phyloP scores from a whole-genome alignment of 163 green algal species.

The Chloromonas sp. region DNA sequence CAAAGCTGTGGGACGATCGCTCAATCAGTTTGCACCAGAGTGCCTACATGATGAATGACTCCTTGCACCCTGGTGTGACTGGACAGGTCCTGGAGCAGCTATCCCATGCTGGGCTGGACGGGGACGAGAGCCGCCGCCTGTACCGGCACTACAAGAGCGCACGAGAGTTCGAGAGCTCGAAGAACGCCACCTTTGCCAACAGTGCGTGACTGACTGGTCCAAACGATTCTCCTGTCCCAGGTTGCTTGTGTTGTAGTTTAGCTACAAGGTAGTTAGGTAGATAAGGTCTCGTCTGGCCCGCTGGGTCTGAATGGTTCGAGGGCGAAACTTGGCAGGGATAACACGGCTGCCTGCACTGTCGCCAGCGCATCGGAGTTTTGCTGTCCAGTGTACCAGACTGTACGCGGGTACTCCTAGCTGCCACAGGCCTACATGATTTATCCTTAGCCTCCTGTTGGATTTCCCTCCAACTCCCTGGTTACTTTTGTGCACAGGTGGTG shows the following conservation, averaged over 20 bases:
- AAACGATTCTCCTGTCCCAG: not conserved
- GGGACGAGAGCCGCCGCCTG: slow-evolving; percentile 33
- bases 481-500: slow-evolving; percentile 32
- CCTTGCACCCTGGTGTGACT: not conserved
- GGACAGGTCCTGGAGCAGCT: slow-evolving; percentile 39
- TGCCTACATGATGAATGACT: not conserved
- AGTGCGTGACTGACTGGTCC: not conserved
- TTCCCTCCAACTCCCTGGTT: not conserved
- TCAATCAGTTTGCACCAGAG: not conserved
- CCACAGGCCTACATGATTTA: not conserved
- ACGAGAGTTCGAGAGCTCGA: slow-evolving; percentile 39
- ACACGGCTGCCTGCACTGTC: too few relatives aligned
- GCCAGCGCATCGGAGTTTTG: too few relatives aligned
- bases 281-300: slow-evolving; percentile 7
- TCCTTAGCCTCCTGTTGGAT: not conserved
- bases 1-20: too few relatives aligned
- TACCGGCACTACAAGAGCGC: slow-evolving; percentile 38
- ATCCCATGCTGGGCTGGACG: slow-evolving; percentile 30
- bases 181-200: not conserved
- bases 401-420: not conserved
- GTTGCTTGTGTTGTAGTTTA: not conserved
- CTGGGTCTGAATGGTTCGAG: slow-evolving; percentile 4
- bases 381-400: not conserved
- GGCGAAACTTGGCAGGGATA: not conserved
- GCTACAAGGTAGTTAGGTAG: not conserved